Base-by-base conservation (phyloP, 176 grass and related monocot genomes). In the Paspalum notatum region DNA sequence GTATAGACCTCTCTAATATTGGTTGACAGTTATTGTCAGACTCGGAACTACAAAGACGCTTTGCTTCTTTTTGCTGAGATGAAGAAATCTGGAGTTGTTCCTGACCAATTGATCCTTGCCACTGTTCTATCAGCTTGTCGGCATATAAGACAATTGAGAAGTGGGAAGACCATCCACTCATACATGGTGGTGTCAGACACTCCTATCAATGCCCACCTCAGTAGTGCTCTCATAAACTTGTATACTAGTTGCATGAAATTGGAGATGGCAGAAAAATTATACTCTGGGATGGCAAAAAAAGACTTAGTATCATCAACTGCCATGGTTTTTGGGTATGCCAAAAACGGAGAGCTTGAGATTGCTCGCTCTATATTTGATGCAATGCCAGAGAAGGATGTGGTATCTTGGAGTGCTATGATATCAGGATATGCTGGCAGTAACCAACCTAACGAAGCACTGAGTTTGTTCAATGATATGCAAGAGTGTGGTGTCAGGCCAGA, bases 391-490 rank as follows among this genome's bases (percentile, higher is more conserved):
- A 95, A 85, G 81, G 92, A 98, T 53, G 73, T 94, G 9, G 84
- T 98, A 57, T 95, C 81, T 79, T 98, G 95, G 92, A 98, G 90
- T 81, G 92, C 95, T 66, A 91, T 98, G 92, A 89, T 98, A 80
- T 83, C 90, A 62, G 92, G 82, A 48, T 93, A 98, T 89, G 84
- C 62, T 53, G 84, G 84, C 64, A 92, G 80, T 76, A 85, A 87
- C 49, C 85, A 83, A 24, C 88, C 92, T 9, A 71, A 72, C 63
- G 76, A 94, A 87, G 90, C 92, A 4, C 66, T 98, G 55, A 78
- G 83, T 52, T 68, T 98, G 65, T 95, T 98, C 72, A 89, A 68
- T 62, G 54, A 91, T 66, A 93, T 98, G 95, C 82, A 86, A 75
- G 43, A 67, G 20, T 38, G 37, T 74, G 84, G 86, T 80, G 67